Evolutionary conservation across 192 early-diverging fungal genomes (phyloP), one percentile per base, ranked within the genome.

Genomic region (Coemansia sp.): DNA sequence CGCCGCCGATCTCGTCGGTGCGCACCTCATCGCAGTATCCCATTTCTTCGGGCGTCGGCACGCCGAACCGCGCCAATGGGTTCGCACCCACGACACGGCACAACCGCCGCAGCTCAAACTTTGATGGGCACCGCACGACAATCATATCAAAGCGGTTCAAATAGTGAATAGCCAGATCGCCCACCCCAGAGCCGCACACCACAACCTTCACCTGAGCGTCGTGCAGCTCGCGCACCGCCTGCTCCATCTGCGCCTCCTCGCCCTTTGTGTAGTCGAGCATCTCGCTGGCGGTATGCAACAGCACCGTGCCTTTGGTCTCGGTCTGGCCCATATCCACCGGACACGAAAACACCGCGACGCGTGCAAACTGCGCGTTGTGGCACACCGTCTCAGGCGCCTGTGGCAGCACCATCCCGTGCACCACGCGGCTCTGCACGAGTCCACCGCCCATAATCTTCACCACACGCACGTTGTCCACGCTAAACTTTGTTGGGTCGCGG

Each of bases 231-330:
- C 88, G 87, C 74, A 97, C 87, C 17, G 75, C 83, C 57, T 83
- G 84, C 81, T 96, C 95, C 65, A 98, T 84, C 65, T 93, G 91
- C 61, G 84, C 83, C 78, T 98, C 96, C 79, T 98, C 96, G 57
- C 90, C 96, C 79, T 94, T 94, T 52, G 89, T 91, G 78, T 97
- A 98, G 72, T 91, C 89, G 23, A 97, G 84, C 96, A 98, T 97
- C 73, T 97, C 96, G 54, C 85, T 78, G 47, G 96, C 96, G 75
- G 90, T 96, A 70, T 95, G 90, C 77, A 98, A 93, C 74, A 98
- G 85, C 49, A 98, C 96, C 15, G 96, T 98, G 53, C 96, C 96
- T 88, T 98, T 98, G 44, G 96, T 98, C 76, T 98, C 96, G 25
- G 96, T 98, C 76, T 94, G 88, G 7, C 90, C 82, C 52, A 94